Conservation (phyloP, 495 filamentous ascomycete genomes). For the Saxophila tyrrhenica region DNA sequence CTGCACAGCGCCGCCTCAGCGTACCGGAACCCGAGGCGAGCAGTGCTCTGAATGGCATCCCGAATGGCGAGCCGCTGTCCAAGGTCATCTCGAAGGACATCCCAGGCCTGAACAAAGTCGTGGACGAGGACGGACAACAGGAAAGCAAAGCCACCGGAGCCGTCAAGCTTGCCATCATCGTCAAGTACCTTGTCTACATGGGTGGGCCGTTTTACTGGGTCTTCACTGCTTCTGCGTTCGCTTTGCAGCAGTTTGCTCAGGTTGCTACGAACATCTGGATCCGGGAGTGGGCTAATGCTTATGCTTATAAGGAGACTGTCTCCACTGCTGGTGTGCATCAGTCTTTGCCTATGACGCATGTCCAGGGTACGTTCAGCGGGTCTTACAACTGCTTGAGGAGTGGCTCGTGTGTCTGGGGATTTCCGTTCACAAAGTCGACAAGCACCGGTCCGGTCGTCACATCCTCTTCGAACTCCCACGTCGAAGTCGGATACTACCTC, state of each 20-base stretch:
- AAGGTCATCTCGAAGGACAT: constrained; percentile 29
- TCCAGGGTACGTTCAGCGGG: constrained; percentile 21
- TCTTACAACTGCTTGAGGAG: constrained; percentile 28
- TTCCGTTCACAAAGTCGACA: constrained; percentile 20
- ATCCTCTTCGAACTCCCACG: constrained; percentile 34
- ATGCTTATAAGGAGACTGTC: constrained; percentile 27
- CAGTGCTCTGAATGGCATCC: constrained; percentile 31
- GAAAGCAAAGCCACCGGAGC: constrained; percentile 74
- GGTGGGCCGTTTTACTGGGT: constrained; percentile 93
- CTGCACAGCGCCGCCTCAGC: constrained; percentile 6
- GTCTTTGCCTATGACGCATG: constrained; percentile 25
- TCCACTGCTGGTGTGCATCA: constrained; percentile 24
- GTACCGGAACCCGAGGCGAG: constrained; percentile 18
- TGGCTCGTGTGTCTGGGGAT: constrained; percentile 34
- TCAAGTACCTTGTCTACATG: constrained; percentile 79
- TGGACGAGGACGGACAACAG: constrained; percentile 36
- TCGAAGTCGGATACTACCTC: constrained; percentile 77
- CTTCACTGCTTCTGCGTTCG: constrained; percentile 59
- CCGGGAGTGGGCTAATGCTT: constrained; percentile 70
- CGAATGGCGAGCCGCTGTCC: constrained; percentile 19
- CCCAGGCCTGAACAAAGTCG: constrained; percentile 27
- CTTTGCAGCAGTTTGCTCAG: constrained; percentile 65
- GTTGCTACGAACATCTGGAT: constrained; percentile 92
- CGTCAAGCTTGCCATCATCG: constrained; percentile 74
- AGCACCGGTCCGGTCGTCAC: background rate